Evolutionary conservation across 495 filamentous ascomycete species (phyloP), one percentile per base, ranked within the genome.

Genomic region (Pseudomonodictys pantanalensis): DNA sequence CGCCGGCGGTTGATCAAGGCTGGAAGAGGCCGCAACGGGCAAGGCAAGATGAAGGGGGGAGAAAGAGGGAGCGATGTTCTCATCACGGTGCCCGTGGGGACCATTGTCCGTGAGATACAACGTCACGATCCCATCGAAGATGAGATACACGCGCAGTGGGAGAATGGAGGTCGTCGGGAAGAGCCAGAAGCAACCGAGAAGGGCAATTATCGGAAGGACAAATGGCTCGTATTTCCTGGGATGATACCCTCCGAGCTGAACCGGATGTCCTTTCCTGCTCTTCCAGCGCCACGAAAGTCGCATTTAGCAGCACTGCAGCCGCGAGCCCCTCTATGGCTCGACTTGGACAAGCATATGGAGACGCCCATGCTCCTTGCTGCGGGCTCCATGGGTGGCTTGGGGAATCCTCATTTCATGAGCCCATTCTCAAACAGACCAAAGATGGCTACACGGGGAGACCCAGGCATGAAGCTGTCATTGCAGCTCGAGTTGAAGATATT

Each of bases 401-500:
- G 93, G 1, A 98, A 98, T 66, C 90, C 93, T 12, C 91, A 97
- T 67, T 98, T 96, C 66, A 80, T 87, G 7, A 85, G 87, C 0
- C 86, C 81, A 42, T 75, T 82, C 7, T 81, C 80, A 20, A 79
- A 81, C 1, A 78, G 85, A 45, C 95, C 93, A 0, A 87, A 89
- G 62, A 93, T 91, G 70, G 95, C 92, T 7, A 95, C 90, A 1
- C 86, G 85, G 62, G 93, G 93, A 17, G 90, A 93, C 63, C 75
- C 78, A 30, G 90, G 89, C 43, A 83, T 90, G 70, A 84, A 80
- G 23, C 73, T 98, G 56, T 82, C 85, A 28, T 74, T 98, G 11
- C 88, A 95, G 63, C 83, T 98, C 50, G 93, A 98, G 70, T 80
- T 98, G 55, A 97, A 97, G 75, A 78, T 98, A 3, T 83, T 98